Evolutionary conservation across 352 stramenopile species (phyloP).

Genomic region (Globisporangium barbulae): DNA sequence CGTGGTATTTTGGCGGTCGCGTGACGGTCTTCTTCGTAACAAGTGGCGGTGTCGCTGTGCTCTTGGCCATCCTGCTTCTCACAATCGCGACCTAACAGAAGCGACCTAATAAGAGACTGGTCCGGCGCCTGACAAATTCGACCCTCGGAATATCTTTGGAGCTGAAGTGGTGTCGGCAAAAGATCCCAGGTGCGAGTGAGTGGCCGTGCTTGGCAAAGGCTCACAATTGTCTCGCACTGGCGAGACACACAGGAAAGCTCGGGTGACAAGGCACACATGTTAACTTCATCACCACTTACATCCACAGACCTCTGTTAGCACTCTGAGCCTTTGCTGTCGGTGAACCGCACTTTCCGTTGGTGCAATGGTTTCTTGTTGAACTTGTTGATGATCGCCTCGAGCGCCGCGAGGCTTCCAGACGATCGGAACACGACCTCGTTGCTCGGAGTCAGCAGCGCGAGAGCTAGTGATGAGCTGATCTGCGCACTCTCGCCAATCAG

Average conservation of each 20-base stretch:
- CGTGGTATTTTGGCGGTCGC: slow-evolving; percentile 41
- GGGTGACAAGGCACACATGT: background rate
- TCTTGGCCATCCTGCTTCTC: background rate
- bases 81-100: no score
- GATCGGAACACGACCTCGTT: slow-evolving; percentile 6
- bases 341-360: slow-evolving; percentile 2
- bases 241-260: background rate
- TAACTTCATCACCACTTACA: background rate
- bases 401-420: background rate
- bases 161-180: background rate
- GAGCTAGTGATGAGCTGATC: background rate
- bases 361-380: slow-evolving; percentile 8
- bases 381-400: slow-evolving; percentile 1
- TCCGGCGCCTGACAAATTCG: background rate
- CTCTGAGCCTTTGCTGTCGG: background rate
- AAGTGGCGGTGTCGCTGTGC: background rate
- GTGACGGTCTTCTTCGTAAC: slow-evolving; percentile 32
- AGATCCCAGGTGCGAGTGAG: background rate
- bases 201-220: background rate
- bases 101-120: background rate
- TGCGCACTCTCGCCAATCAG: slow-evolving; percentile 1
- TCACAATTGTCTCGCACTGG: background rate
- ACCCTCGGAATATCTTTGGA: background rate
- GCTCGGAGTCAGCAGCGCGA: background rate
- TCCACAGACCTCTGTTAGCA: background rate